Evolutionary conservation across 305 asterid species (phyloP).

Genomic region (Striga hermonthica): DNA sequence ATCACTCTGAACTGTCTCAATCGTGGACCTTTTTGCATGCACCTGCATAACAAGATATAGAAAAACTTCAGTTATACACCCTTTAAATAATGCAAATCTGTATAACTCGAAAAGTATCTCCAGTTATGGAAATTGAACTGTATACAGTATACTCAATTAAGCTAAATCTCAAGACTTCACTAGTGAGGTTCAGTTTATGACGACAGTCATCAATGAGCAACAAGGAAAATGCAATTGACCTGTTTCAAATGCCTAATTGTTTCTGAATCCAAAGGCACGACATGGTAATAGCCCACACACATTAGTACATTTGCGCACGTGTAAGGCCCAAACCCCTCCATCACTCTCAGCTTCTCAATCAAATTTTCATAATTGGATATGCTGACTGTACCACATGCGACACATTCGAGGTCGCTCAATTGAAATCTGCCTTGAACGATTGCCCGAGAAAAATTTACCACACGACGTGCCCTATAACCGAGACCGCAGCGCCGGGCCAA

Average conservation of each 20-base stretch:
- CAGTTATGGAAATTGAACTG: too few relatives aligned
- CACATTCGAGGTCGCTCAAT: constrained; percentile 54
- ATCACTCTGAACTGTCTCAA: constrained; percentile 47
- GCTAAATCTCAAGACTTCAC: neutral
- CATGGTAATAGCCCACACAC: constrained; percentile 88
- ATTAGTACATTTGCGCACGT: constrained; percentile 77
- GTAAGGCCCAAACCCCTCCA: constrained; percentile 79
- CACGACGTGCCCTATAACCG: constrained; percentile 78
- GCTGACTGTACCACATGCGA: constrained; percentile 31
- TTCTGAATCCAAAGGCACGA: constrained; percentile 82
- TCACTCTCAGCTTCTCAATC: constrained; percentile 54
- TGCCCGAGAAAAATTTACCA: constrained; percentile 60
- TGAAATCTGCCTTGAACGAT: constrained; percentile 55
- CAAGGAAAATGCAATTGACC: constrained; percentile 36
- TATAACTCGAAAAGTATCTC: too few relatives aligned
- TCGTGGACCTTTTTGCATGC: constrained; percentile 48
- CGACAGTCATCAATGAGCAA: neutral
- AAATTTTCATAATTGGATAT: constrained; percentile 45
- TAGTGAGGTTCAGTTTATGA: neutral
- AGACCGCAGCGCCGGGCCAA: constrained; percentile 63
- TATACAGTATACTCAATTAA: too few relatives aligned
- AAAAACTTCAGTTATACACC: neutral
- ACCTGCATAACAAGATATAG: constrained; percentile 45
- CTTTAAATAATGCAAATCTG: neutral
- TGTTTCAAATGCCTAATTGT: constrained; percentile 76